Evolutionary conservation across 805 yeast species (phyloP).

Genomic region (Komagataella pseudopastoris): DNA sequence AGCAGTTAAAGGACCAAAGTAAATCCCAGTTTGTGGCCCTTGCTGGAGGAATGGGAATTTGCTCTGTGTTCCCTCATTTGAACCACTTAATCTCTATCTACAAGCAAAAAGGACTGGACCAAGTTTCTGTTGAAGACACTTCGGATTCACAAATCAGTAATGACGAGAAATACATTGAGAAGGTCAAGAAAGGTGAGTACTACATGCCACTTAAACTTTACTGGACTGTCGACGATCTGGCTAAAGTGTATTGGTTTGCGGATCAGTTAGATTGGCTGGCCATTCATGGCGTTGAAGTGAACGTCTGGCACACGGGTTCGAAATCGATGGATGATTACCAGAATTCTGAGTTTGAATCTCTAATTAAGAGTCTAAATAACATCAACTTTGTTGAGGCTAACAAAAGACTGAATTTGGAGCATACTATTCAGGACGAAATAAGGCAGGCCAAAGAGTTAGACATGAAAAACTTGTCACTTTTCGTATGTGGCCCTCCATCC

Average conservation of each 20-base stretch:
- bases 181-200: neutral
- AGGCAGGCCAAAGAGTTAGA: neutral
- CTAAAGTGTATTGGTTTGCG: conserved; percentile 4
- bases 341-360: neutral
- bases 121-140: conserved; percentile 13
- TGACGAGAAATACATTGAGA: conserved; percentile 2
- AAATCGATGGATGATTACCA: neutral
- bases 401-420: neutral
- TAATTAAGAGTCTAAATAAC: neutral
- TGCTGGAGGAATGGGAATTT: conserved; percentile 6
- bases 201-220: conserved; percentile 4
- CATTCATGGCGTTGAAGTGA: conserved; percentile 3
- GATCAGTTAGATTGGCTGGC: conserved; percentile 5
- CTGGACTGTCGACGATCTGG: conserved; percentile 10
- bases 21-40: conserved; percentile 2
- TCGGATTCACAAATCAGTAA: conserved; percentile 8
- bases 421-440: neutral
- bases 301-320: neutral
- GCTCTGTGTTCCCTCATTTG: conserved; percentile 3
- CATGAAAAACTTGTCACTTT: neutral
- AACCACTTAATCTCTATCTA: neutral
- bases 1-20: neutral
- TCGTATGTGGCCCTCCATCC: neutral
- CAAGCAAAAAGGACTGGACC: conserved; percentile 3
- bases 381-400: neutral